These are phyloP conservation scores for Gentiana dahurica DNA, from an alignment of 257 asterid species.

Conservation along the genomic window DNA sequence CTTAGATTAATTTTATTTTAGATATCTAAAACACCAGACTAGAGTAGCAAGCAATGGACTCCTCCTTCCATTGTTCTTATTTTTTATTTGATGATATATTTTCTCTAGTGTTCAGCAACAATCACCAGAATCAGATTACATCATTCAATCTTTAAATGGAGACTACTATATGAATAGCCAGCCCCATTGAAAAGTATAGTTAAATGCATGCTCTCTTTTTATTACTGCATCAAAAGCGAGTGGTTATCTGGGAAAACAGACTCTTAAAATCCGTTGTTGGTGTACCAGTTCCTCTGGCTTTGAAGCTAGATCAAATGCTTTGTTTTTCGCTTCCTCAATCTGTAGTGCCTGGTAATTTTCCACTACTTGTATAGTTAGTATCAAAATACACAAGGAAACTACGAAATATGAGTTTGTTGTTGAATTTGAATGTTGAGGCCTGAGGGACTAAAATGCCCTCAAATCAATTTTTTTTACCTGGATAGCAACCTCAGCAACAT, in stretches of 20 bases:
- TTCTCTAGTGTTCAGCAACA: too few relatives aligned
- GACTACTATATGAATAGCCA: too few relatives aligned
- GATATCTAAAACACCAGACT: too few relatives aligned
- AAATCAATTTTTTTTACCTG: constrained; percentile 35
- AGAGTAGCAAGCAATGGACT: too few relatives aligned
- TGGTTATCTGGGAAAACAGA: constrained; percentile 54
- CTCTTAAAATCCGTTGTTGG: constrained; percentile 82
- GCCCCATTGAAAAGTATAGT: too few relatives aligned
- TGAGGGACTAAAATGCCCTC: too few relatives aligned
- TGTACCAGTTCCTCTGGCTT: constrained; percentile 69
- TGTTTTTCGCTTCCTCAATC: constrained; percentile 71
- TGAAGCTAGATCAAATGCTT: constrained; percentile 88
- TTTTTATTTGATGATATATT: too few relatives aligned
- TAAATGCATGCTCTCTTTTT: too few relatives aligned
- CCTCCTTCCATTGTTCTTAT: too few relatives aligned
- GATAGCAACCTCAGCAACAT: constrained; percentile 85
- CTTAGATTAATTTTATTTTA: too few relatives aligned
- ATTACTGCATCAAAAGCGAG: constrained; percentile 45
- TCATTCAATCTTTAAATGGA: too few relatives aligned
- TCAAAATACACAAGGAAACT: not conserved
- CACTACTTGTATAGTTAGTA: constrained; percentile 1
- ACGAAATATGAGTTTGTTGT: not conserved
- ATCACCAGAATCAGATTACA: too few relatives aligned
- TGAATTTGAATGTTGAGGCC: not conserved
- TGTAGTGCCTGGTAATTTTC: constrained; percentile 45